A percentile compares a stretch with the other conserved stretches of the same genome.
phyloP scores from a whole-genome alignment of 2,329 filamentous ascomycete genomes.

The Talaromyces sp. region DNA sequence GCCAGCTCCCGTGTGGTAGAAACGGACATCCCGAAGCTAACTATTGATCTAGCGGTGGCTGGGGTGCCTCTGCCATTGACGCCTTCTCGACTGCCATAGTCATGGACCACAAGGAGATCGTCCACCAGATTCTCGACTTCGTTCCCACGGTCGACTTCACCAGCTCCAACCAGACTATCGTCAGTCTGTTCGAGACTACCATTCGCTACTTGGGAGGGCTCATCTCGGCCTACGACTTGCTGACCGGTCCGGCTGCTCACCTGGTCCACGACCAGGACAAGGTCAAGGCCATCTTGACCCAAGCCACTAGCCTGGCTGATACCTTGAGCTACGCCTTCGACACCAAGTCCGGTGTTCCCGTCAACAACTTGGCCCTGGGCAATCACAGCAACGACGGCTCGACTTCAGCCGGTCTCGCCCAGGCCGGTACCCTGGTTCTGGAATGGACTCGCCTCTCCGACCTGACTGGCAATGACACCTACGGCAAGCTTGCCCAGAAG shows the following conservation, averaged over 20 bases:
- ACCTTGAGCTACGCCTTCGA: constrained; percentile 72
- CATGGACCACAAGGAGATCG: constrained; percentile 64
- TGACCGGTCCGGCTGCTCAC: constrained; percentile 59
- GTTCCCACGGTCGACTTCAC: constrained; percentile 68
- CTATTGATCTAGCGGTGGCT: constrained; percentile 59
- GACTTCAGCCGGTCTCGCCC: constrained; percentile 66
- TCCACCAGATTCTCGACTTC: constrained; percentile 65
- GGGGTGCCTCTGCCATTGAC: constrained; percentile 80
- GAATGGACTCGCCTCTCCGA: constrained; percentile 82
- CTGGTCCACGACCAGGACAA: constrained; percentile 45
- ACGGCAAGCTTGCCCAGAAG: constrained; percentile 61
- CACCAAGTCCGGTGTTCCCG: constrained; percentile 68
- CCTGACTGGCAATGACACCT: constrained; percentile 62
- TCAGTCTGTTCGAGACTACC: constrained; percentile 85
- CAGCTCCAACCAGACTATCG: constrained; percentile 45
- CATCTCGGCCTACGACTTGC: constrained; percentile 63
- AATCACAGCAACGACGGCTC: constrained; percentile 48
- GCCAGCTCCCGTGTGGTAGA: background rate
- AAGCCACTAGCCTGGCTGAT: constrained; percentile 66
- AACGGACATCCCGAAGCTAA: constrained; percentile 7
- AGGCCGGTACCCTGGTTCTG: constrained; percentile 70
- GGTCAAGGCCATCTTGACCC: constrained; percentile 58
- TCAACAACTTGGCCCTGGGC: constrained; percentile 61
- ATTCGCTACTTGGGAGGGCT: constrained; percentile 83
- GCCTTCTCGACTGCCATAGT: constrained; percentile 73